These are phyloP conservation scores for Conticribra weissflogii DNA, from an alignment of 108 stramenopile species.

Conservation along the genomic window DNA sequence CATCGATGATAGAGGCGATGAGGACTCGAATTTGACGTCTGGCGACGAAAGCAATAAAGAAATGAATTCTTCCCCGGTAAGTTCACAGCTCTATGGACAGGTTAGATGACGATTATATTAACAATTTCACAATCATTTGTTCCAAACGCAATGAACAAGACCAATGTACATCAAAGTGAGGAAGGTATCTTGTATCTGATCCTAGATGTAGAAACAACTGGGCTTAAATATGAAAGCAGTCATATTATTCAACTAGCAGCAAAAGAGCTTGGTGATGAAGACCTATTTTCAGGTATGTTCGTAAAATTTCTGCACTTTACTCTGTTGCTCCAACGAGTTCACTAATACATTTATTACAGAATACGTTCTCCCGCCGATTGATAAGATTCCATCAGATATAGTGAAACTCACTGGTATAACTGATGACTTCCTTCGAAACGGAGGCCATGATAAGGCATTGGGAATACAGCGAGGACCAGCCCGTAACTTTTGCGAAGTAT, in stretches of 20 bases:
- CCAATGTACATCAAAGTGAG: conserved; percentile 2
- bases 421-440: conserved; percentile 33
- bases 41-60: too few species aligned
- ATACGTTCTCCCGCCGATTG: conserved; percentile 42
- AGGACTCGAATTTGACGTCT: too few species aligned
- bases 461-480: conserved; percentile 19
- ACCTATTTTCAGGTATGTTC: conserved; percentile 30
- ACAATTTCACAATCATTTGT: too few species aligned
- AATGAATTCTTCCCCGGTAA: too few species aligned
- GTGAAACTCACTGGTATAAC: conserved; percentile 40
- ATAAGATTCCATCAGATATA: conserved; percentile 22
- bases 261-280: conserved; percentile 30
- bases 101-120: too few species aligned
- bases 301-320: background rate
- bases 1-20: background rate
- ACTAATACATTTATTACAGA: background rate
- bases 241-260: conserved; percentile 48
- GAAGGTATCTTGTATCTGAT: conserved; percentile 37
- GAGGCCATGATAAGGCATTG: conserved; percentile 18
- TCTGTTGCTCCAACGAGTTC: background rate
- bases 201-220: conserved; percentile 43
- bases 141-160: too few species aligned
- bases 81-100: too few species aligned
- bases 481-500: conserved; percentile 25
- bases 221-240: conserved; percentile 17